Evolutionary conservation across 371 early-diverging fungal genomes (phyloP), one percentile per base, ranked within the genome.

Genomic region (Lichtheimia ornata): DNA sequence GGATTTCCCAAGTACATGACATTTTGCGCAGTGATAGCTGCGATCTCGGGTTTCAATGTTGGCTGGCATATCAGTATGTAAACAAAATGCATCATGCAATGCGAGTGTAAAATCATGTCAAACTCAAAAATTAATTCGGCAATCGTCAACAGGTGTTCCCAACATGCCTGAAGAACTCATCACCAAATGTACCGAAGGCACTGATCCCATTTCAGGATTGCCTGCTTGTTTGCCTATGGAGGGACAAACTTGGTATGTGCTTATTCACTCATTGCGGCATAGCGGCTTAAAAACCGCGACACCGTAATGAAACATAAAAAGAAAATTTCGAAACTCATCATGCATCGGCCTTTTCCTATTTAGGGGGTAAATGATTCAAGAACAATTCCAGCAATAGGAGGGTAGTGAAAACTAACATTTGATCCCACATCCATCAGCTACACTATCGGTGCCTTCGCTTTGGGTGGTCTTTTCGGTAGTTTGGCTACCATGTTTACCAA

Each of bases 201-300:
- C 66, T 11, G 45, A 53, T 11, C 50, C 61, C 24, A 45, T 42
- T 42, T 59, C 64, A 4, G 53, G 59, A 25, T 63, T 79, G 18
- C 76, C 76, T 13, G 70, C 74, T 3, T 79, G 79, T 62, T 59
- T 79, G n/a, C 79, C 79, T 7, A 79, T 79, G 79, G 51, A 53
- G 18, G 69, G 68, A 45, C 40, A 50, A 50, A 65, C 71, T 43
- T 79, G 78, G 78, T 35, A 35, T 35, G 35, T 35, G 35, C 35
- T 35, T 35, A 44, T 42, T 42, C 35, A 14, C 44, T 61, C 13
- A 30, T 28, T 35, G 6, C 35, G 35, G 35, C 35, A 35, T 35
- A 35, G 35, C 35, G 35, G 6, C 35, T 9, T 35, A 35, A 35
- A 35, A 35, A 28, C 28, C 7, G 28, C 28, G 7, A 28, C 2